Conservation (phyloP, 2,329 filamentous ascomycete species). For the Cercospora berteroae region DNA sequence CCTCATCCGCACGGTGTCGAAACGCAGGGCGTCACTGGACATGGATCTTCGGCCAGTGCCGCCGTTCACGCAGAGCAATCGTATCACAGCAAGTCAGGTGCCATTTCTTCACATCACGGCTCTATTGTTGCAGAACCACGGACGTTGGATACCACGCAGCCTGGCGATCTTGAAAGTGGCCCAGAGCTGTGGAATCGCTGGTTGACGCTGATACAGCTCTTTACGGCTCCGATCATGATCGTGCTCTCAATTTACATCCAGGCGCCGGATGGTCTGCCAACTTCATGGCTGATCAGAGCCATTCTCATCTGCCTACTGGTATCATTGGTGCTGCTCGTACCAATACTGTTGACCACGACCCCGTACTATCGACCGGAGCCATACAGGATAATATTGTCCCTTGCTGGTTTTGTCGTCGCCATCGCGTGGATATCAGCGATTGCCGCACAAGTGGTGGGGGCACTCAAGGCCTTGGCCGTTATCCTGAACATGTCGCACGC, state of each 20-base stretch:
- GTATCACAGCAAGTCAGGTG: conserved; percentile 29
- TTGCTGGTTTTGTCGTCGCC: conserved; percentile 84
- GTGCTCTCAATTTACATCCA: conserved; percentile 60
- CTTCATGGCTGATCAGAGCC: conserved; percentile 57
- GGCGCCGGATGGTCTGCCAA: conserved; percentile 49
- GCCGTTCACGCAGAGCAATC: conserved; percentile 32
- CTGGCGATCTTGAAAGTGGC: conserved; percentile 11
- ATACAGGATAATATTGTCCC: conserved; percentile 76
- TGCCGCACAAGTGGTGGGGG: conserved; percentile 90
- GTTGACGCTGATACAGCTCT: conserved; percentile 80
- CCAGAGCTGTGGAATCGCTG: conserved; percentile 75
- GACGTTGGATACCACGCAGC: conserved; percentile 11
- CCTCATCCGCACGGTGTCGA: conserved; percentile 20
- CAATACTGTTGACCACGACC: conserved; percentile 68
- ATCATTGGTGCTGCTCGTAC: conserved; percentile 65
- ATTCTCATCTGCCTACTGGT: conserved; percentile 44
- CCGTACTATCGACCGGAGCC: conserved; percentile 62
- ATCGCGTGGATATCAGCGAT: conserved; percentile 97
- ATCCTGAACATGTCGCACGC: conserved; percentile 92
- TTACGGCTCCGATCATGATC: conserved; percentile 82
- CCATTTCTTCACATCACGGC: background rate
- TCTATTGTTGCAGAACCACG: conserved; percentile 16
- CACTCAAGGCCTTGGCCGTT: conserved; percentile 88
- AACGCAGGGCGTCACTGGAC: conserved; percentile 29
- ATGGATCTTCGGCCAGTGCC: conserved; percentile 38